Conservation (phyloP, 192 early-diverging fungal species). For the Umbelopsis sp. region DNA sequence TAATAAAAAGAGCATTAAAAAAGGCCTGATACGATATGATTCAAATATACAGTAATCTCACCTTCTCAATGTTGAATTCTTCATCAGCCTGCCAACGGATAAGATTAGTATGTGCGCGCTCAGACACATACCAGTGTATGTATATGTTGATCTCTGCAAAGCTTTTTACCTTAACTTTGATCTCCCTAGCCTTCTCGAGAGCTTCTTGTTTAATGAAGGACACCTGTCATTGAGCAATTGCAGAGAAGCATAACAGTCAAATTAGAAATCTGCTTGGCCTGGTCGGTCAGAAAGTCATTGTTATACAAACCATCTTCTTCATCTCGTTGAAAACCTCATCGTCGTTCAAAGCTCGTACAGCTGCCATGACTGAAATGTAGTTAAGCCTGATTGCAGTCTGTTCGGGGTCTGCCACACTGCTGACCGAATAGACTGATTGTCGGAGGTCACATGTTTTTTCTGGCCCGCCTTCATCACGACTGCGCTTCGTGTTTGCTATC, state of each 20-base stretch:
- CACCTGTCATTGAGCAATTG: slow-evolving; percentile 56
- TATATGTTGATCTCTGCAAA: background rate
- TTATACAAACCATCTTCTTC: slow-evolving; percentile 91
- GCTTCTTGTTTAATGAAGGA: slow-evolving; percentile 99
- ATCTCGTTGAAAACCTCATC: slow-evolving; percentile 96
- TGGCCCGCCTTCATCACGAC: background rate
- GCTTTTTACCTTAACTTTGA: slow-evolving; percentile 88
- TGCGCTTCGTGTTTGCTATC: too few relatives aligned
- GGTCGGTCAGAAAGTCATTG: background rate
- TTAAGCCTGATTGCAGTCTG: background rate
- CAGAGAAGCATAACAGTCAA: slow-evolving; percentile 7
- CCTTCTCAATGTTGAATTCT: slow-evolving; percentile 99
- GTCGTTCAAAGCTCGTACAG: slow-evolving; percentile 77
- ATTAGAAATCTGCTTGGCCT: background rate
- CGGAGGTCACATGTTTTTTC: slow-evolving; percentile 18
- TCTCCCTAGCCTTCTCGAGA: slow-evolving; percentile 96
- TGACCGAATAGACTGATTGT: background rate
- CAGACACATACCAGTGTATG: background rate
- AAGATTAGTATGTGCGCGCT: background rate
- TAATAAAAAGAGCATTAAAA: background rate
- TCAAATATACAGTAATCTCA: slow-evolving; percentile 15
- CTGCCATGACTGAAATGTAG: slow-evolving; percentile 26
- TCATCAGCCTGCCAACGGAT: slow-evolving; percentile 81
- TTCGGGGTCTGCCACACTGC: background rate
- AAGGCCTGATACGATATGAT: background rate